These are phyloP conservation scores for Citrus unshiu DNA, from an alignment of 345 rosid genomes.

Conservation along the genomic window DNA sequence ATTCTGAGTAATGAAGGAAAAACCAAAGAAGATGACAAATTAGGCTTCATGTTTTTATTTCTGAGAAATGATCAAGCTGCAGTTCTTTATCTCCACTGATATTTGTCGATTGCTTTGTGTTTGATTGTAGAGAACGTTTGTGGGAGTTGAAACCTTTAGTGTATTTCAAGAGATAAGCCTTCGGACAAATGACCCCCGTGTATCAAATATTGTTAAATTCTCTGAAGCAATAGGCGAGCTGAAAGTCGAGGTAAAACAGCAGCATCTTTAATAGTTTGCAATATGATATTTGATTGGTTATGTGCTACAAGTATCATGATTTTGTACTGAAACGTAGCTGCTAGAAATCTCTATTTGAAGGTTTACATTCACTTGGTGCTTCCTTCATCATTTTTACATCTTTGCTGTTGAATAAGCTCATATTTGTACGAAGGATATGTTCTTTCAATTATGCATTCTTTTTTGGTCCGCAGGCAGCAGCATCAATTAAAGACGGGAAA, in stretches of 20 bases:
- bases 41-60: neutral
- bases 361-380: neutral
- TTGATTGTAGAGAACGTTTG: constrained; percentile 79
- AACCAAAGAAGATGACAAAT: neutral
- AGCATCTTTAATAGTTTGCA: neutral
- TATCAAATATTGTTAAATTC: constrained; percentile 77
- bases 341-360: neutral
- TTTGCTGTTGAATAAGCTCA: neutral
- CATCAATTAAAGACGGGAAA: constrained; percentile 58
- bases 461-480: constrained; percentile 57
- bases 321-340: neutral
- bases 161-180: constrained; percentile 91
- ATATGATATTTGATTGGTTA: neutral
- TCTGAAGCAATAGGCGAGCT: constrained; percentile 87
- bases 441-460: neutral
- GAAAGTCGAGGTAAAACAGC: constrained; percentile 74
- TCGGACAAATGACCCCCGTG: constrained; percentile 75
- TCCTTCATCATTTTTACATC: neutral
- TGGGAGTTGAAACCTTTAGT: constrained; percentile 77
- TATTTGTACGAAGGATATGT: neutral
- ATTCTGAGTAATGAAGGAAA: neutral
- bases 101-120: neutral
- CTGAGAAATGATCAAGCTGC: neutral
- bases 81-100: neutral
- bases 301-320: neutral